phyloP scores from a whole-genome alignment of 805 yeast genomes.

The Blastobotrys attinorum region DNA sequence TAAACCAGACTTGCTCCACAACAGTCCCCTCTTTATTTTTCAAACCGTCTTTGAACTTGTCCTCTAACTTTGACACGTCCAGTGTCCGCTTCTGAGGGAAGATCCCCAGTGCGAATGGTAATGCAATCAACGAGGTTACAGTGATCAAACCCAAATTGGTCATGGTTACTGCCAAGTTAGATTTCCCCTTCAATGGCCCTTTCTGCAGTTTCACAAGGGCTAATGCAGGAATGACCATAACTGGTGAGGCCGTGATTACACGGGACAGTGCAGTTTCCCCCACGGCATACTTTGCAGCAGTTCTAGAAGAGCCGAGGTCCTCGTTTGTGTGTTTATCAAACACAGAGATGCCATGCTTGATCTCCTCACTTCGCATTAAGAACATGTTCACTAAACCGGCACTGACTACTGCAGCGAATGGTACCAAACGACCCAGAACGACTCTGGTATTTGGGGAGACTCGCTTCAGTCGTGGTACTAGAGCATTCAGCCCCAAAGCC shows the following conservation, averaged over 20 bases:
- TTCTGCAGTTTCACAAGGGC: conserved; percentile 70
- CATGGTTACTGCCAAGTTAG: conserved; percentile 53
- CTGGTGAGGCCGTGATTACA: conserved; percentile 93
- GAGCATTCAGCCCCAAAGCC: conserved; percentile 83
- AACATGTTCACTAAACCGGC: conserved; percentile 97
- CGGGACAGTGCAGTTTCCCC: conserved; percentile 95
- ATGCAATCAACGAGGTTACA: conserved; percentile 72
- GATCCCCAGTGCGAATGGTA: conserved; percentile 92
- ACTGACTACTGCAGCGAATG: conserved; percentile 96
- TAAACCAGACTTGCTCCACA: conserved; percentile 65
- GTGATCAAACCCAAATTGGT: conserved; percentile 84
- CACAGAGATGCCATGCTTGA: conserved; percentile 46
- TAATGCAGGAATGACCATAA: conserved; percentile 95
- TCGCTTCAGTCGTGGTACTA: conserved; percentile 83
- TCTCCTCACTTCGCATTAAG: conserved; percentile 92
- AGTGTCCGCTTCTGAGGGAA: conserved; percentile 84
- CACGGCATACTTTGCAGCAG: conserved; percentile 87
- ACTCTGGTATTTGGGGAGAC: conserved; percentile 63
- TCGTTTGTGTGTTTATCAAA: conserved; percentile 30
- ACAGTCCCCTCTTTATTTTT: conserved; percentile 54
- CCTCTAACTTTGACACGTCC: conserved; percentile 53
- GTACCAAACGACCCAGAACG: conserved; percentile 79
- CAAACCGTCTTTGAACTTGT: conserved; percentile 45
- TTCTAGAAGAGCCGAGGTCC: conserved; percentile 58
- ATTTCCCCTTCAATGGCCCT: conserved; percentile 57